These are phyloP conservation scores for Phymatotrichopsis omnivora DNA, from an alignment of 2,329 filamentous ascomycete species.

Conservation along the genomic window DNA sequence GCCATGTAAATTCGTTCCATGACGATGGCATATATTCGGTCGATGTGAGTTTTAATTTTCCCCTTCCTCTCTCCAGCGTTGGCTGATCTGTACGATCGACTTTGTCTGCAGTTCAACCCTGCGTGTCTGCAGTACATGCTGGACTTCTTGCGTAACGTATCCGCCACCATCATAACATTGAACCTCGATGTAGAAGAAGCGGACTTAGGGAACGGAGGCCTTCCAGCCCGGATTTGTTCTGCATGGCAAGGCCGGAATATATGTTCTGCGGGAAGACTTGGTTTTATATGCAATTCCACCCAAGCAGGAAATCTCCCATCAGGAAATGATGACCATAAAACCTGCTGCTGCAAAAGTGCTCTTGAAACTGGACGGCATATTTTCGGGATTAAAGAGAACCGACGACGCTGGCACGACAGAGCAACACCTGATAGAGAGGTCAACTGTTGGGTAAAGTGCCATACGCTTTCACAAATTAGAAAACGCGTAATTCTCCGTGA, in stretches of 20 bases:
- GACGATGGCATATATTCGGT: constrained; percentile 94
- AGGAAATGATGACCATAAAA: constrained; percentile 94
- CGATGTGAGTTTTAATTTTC: constrained; percentile 61
- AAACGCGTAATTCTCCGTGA: too few relatives aligned
- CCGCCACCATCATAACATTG: constrained; percentile 66
- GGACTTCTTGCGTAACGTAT: constrained; percentile 92
- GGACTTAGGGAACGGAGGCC: constrained; percentile 35
- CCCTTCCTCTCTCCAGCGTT: not conserved
- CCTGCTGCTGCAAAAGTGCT: constrained; percentile 79
- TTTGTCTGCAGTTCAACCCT: constrained; percentile 69
- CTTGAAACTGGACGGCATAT: constrained; percentile 84
- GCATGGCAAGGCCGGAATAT: constrained; percentile 85
- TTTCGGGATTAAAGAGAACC: constrained; percentile 86
- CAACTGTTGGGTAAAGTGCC: constrained; percentile 95
- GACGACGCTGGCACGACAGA: constrained; percentile 95
- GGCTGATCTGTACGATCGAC: not conserved
- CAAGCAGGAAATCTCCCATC: constrained; percentile 66
- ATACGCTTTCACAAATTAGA: constrained; percentile 35
- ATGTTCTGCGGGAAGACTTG: constrained; percentile 87
- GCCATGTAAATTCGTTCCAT: constrained; percentile 84
- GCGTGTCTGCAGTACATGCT: constrained; percentile 97
- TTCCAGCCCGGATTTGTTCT: constrained; percentile 49
- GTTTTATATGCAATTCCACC: constrained; percentile 97
- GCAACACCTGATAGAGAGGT: constrained; percentile 97
- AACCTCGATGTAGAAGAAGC: constrained; percentile 58